Conservation (phyloP, 2,329 filamentous ascomycete genomes). For the Talaromyces marneffei region DNA sequence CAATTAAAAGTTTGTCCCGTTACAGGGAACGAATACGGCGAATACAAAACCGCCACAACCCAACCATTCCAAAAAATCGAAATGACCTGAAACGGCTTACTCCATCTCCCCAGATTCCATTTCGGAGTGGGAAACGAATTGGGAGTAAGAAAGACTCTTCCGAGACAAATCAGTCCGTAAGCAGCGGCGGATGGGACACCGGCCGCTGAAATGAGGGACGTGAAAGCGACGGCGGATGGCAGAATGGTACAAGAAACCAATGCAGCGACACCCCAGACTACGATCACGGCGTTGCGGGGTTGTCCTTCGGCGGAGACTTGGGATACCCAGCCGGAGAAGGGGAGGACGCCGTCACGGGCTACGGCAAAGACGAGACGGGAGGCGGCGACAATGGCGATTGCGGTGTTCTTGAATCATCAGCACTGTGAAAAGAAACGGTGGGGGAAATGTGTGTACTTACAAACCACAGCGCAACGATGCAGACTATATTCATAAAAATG, state of each 20-base stretch:
- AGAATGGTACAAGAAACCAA: conserved; percentile 56
- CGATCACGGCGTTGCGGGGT: conserved; percentile 55
- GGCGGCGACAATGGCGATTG: conserved; percentile 54
- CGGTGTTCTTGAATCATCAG: conserved; percentile 46
- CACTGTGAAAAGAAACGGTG: conserved; percentile 13
- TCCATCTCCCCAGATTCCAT: conserved; percentile 43
- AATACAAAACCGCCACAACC: conserved; percentile 46
- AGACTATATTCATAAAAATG: conserved; percentile 58
- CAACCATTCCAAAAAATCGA: conserved; percentile 47
- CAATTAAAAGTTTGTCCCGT: conserved; percentile 42
- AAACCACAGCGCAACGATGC: conserved; percentile 48
- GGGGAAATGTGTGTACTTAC: conserved; percentile 35
- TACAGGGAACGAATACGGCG: conserved; percentile 44
- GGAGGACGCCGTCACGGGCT: conserved; percentile 56
- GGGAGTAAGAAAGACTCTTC: conserved; percentile 44
- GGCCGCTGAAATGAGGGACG: conserved; percentile 49
- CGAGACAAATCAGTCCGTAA: conserved; percentile 48
- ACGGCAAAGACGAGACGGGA: conserved; percentile 60
- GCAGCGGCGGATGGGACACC: conserved; percentile 50
- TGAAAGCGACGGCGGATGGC: conserved; percentile 50
- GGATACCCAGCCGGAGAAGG: conserved; percentile 55
- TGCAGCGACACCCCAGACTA: conserved; percentile 52
- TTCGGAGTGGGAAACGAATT: conserved; percentile 44
- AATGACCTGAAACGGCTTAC: conserved; percentile 46
- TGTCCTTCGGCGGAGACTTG: conserved; percentile 50